phyloP scores from a whole-genome alignment of 2,329 filamentous ascomycete genomes.

The Amphichorda felina region DNA sequence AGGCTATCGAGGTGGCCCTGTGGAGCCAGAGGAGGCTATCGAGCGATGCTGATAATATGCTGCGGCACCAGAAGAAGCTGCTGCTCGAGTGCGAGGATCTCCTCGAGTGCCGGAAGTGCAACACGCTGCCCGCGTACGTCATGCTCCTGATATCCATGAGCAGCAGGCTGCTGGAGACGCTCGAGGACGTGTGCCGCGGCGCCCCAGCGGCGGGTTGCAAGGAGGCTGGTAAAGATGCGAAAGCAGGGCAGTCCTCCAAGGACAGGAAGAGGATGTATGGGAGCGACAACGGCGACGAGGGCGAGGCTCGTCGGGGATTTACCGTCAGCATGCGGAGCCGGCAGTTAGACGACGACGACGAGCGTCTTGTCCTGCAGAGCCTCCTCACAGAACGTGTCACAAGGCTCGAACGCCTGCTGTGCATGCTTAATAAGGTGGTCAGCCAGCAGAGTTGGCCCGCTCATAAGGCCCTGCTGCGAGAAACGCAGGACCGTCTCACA shows the following conservation, averaged over 20 bases:
- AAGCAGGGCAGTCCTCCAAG: too few relatives aligned
- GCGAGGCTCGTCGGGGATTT: too few relatives aligned
- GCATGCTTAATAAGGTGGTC: neutral
- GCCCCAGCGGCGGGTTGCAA: neutral
- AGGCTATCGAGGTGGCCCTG: neutral
- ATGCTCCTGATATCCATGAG: constrained; percentile 1
- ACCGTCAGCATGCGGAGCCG: neutral
- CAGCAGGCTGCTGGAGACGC: neutral
- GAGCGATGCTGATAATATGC: neutral
- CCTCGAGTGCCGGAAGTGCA: neutral
- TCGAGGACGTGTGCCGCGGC: neutral
- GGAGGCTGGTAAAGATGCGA: neutral
- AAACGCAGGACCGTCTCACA: too few relatives aligned
- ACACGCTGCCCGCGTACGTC: neutral
- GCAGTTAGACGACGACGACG: constrained; percentile 1
- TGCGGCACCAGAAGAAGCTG: neutral
- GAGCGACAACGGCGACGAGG: too few relatives aligned
- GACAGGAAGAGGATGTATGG: too few relatives aligned
- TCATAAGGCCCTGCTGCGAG: neutral
- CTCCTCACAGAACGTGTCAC: neutral
- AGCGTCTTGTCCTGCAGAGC: neutral
- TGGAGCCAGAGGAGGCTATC: neutral
- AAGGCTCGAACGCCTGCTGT: neutral
- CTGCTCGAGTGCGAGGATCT: constrained; percentile 1
- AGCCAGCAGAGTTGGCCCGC: neutral